Evolutionary conservation across 805 yeast species (phyloP).

Genomic region (Candida insectorum): DNA sequence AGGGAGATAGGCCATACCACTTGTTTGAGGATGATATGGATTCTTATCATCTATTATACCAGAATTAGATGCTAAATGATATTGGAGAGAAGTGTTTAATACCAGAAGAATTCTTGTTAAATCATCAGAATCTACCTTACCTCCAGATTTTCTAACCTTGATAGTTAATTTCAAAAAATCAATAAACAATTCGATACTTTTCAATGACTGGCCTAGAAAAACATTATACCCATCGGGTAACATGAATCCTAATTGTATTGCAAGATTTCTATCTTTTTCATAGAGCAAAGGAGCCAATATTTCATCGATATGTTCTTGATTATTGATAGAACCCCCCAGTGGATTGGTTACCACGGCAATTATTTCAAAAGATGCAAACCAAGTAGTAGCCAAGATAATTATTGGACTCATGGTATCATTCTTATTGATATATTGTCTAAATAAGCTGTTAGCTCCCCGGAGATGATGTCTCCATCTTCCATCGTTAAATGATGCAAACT

Average conservation of each 20-base stretch:
- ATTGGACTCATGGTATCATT: constrained; percentile 27
- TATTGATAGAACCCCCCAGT: constrained; percentile 47
- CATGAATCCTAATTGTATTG: constrained; percentile 30
- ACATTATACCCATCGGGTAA: constrained; percentile 42
- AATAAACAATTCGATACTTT: constrained; percentile 24
- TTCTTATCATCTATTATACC: constrained; percentile 11
- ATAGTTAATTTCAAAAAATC: constrained; percentile 30
- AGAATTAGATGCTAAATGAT: constrained; percentile 10
- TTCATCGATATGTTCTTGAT: constrained; percentile 29
- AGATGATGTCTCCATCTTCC: constrained; percentile 58
- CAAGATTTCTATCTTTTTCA: constrained; percentile 18
- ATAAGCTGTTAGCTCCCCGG: constrained; percentile 52
- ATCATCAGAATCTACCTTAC: constrained; percentile 15
- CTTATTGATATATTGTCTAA: constrained; percentile 41
- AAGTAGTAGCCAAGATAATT: constrained; percentile 45
- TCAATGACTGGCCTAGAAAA: constrained; percentile 42
- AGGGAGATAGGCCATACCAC: constrained; percentile 12
- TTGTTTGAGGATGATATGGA: constrained; percentile 15
- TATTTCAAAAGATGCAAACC: constrained; percentile 52
- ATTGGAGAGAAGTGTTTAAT: constrained; percentile 10
- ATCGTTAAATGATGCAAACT: constrained; percentile 45
- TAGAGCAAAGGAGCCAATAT: constrained; percentile 18
- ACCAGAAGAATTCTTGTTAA: constrained; percentile 17
- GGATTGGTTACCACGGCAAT: constrained; percentile 49
- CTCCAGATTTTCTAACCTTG: constrained; percentile 13